Percentiles rank a stretch among this genome's conserved stretches.
Evolutionary conservation across 345 rosid species (phyloP).

Genomic region (Eucalyptus marginata): DNA sequence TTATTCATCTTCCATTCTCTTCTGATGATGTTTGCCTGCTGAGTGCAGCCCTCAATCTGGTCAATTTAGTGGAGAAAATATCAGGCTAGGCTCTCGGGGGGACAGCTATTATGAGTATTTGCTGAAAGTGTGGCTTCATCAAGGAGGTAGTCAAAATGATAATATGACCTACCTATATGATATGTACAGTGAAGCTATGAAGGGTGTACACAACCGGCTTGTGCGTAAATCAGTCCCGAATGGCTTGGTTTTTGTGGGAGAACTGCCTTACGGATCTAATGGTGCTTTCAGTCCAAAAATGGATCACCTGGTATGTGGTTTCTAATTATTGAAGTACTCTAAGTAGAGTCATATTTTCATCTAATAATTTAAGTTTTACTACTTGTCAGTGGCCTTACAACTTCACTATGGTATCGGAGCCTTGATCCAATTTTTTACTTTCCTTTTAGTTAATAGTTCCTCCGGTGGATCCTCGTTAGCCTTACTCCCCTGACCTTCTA

Average conservation of each 20-base stretch:
- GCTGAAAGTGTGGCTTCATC: slow-evolving; percentile 95
- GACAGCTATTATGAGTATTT: slow-evolving; percentile 98
- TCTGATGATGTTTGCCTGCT: neutral
- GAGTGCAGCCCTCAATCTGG: slow-evolving; percentile 81
- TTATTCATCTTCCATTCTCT: neutral
- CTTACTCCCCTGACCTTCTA: neutral
- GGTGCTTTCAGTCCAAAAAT: slow-evolving; percentile 92
- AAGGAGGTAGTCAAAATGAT: slow-evolving; percentile 25
- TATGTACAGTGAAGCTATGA: slow-evolving; percentile 95
- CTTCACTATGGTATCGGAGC: neutral
- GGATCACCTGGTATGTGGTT: slow-evolving; percentile 88
- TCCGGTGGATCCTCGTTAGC: neutral
- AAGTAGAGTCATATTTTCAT: neutral
- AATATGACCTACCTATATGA: slow-evolving; percentile 59
- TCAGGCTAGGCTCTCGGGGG: slow-evolving; percentile 96
- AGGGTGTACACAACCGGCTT: slow-evolving; percentile 80
- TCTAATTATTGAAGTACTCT: neutral
- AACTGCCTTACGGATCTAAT: slow-evolving; percentile 71
- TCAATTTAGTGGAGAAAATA: slow-evolving; percentile 78
- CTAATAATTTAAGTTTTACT: neutral
- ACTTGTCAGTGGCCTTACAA: neutral
- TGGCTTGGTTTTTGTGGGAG: slow-evolving; percentile 86
- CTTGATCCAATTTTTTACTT: neutral
- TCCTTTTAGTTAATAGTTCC: neutral
- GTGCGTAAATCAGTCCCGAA: slow-evolving; percentile 79